Evolutionary conservation across 768 basidiomycete genomes (phyloP).

Genomic region (Lentinula edodes): DNA sequence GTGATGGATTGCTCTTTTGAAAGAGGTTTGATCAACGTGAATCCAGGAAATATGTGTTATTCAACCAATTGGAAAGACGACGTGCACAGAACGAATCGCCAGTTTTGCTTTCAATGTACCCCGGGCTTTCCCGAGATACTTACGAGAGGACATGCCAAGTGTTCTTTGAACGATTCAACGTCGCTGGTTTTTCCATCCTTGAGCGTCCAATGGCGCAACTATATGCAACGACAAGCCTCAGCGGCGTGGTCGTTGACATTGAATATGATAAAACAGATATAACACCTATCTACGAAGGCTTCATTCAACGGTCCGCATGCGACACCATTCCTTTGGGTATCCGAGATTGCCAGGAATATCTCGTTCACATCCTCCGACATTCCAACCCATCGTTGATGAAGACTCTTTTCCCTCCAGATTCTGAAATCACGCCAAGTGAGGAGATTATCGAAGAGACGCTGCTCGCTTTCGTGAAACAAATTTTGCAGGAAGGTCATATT

Average conservation of each 20-base stretch:
- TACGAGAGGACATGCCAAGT: constrained; percentile 75
- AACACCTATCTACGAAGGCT: constrained; percentile 71
- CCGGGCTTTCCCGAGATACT: constrained; percentile 58
- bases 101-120: constrained; percentile 64
- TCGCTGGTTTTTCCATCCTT: constrained; percentile 73
- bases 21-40: not conserved
- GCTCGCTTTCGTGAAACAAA: constrained; percentile 56
- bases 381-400: constrained; percentile 61
- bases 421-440: constrained; percentile 30
- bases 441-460: constrained; percentile 46
- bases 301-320: constrained; percentile 49
- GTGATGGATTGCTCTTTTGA: constrained; percentile 17
- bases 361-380: constrained; percentile 61
- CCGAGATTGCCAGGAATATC: constrained; percentile 67
- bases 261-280: constrained; percentile 73
- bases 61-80: constrained; percentile 65
- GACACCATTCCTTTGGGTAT: constrained; percentile 61
- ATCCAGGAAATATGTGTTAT: constrained; percentile 79
- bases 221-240: constrained; percentile 68
- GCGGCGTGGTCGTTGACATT: constrained; percentile 79
- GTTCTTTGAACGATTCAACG: constrained; percentile 92
- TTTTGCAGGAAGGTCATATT: constrained; percentile 60
- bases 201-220: constrained; percentile 83
- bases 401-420: constrained; percentile 49
- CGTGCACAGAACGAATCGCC: constrained; percentile 88